phyloP scores from a whole-genome alignment of 768 basidiomycete genomes.

The Boletus barrowsii region DNA sequence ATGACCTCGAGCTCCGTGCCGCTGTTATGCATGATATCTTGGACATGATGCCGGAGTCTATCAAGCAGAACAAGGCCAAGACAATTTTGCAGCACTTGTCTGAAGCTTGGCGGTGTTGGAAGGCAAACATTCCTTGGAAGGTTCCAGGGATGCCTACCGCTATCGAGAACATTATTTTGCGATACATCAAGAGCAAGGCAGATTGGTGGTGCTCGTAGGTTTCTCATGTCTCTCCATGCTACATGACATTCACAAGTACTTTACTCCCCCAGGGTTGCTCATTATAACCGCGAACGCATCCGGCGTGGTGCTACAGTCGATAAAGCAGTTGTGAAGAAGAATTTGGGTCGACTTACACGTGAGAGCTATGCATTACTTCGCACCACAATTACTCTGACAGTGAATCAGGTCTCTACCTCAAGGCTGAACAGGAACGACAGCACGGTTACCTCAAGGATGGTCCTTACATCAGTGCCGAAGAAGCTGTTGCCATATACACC shows the following conservation, averaged over 20 bases:
- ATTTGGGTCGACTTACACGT: constrained; percentile 96
- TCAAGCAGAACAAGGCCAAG: constrained; percentile 99
- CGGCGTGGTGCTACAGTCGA: constrained; percentile 95
- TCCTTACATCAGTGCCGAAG: constrained; percentile 97
- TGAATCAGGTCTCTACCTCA: constrained; percentile 75
- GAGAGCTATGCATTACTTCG: constrained; percentile 22
- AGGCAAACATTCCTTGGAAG: constrained; percentile 98
- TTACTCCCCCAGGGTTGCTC: constrained; percentile 65
- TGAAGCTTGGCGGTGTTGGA: constrained; percentile 98
- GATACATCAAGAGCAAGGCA: constrained; percentile 99
- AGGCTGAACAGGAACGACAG: constrained; percentile 98
- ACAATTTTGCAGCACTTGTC: constrained; percentile 97
- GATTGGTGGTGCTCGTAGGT: constrained; percentile 97
- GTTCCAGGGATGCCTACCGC: constrained; percentile 99
- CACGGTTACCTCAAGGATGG: constrained; percentile 99
- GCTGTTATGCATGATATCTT: constrained; percentile 99
- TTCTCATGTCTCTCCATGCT: not conserved
- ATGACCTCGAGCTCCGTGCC: constrained; percentile 93
- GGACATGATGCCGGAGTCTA: constrained; percentile 99
- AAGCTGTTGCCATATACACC: constrained; percentile 98
- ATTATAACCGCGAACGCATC: constrained; percentile 98
- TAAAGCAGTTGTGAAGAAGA: constrained; percentile 99
- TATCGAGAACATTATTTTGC: constrained; percentile 97
- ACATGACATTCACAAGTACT: not conserved
- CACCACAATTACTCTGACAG: constrained; percentile 1